Base-by-base conservation (phyloP, 1,284 basidiomycete species). In the Pseudozyma hubeiensis region DNA sequence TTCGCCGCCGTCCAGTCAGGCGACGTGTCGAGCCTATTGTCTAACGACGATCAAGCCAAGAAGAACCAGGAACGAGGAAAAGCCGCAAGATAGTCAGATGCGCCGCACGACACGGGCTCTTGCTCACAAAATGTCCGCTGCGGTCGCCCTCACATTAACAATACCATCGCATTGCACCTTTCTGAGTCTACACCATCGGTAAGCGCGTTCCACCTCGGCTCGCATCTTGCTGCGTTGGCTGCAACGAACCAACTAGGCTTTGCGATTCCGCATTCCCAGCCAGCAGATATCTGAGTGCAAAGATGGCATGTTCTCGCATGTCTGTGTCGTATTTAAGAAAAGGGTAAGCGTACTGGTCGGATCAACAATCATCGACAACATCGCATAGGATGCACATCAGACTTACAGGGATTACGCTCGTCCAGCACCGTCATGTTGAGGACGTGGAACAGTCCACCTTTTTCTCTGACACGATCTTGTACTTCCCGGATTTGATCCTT, bases 301-400 rank as follows among this genome's bases (percentile, higher is more conserved):
- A 81, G 50, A 83, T 77, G 30, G 81, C 81, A 40, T 81, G 79
- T 43, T 83, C 81, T 16, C 80, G 75, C 62, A 83, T 81, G 45
- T 83, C 78, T 81, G 51, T 35, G 14, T 24, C 24, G 24, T 2
- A 24, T 24, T 24, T 24, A 24, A 24, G 24, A 24, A 24, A 24
- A 24, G 24, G 4, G 24, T 24, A 24, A 24, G 24, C 24, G 24
- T 24, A 24, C 24, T 24, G 24, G 35, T 37, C 35, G 35, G 35
- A 14, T 37, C 35, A 37, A 37, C 9, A 37, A 37, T 24, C 24
- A 24, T 24, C 35, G 35, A 37, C 35, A 37, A 10, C 35, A 37
- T 8, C 35, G 8, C 14, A 10, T 37, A 7, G 43, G 9, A 44
- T 19, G 7, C 13, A 19, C 8, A 19, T 9, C 5, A 16, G 14